These are phyloP conservation scores for Apiotrichum gracile DNA, from an alignment of 1,284 basidiomycete genomes.

Conservation along the genomic window DNA sequence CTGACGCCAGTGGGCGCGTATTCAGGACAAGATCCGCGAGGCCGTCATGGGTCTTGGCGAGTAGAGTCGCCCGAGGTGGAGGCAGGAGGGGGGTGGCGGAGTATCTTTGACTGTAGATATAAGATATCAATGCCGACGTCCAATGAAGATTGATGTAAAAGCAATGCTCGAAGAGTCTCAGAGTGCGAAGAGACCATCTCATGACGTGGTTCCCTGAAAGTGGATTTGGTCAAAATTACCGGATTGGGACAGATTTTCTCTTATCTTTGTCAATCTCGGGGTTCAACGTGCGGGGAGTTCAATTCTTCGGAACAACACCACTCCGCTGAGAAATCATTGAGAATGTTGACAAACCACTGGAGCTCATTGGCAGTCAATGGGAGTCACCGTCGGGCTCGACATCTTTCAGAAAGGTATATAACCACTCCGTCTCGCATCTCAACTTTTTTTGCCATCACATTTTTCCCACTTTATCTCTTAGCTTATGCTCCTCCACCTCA, in stretches of 20 bases:
- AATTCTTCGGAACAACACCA: no score
- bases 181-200: no score
- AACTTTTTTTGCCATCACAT: background rate
- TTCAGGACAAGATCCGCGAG: slow-evolving; percentile 27
- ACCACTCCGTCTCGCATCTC: background rate
- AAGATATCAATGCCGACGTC: no score
- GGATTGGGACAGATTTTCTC: slow-evolving; percentile 8
- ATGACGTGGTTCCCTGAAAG: background rate
- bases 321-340: no score
- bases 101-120: no score
- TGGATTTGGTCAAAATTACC: slow-evolving; percentile 5
- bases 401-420: slow-evolving; percentile 13
- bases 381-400: no score
- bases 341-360: no score
- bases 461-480: background rate
- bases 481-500: background rate
- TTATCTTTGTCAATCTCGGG: background rate
- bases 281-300: no score
- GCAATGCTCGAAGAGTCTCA: no score
- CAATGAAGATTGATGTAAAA: no score
- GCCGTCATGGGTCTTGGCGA: slow-evolving; percentile 19
- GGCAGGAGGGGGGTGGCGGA: no score
- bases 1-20: slow-evolving; percentile 24
- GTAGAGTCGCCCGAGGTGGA: background rate
- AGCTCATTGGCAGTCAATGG: no score